These are phyloP conservation scores for Lunularia cruciata DNA, from an alignment of 225 moss, liverwort and hornwort species.

Conservation along the genomic window DNA sequence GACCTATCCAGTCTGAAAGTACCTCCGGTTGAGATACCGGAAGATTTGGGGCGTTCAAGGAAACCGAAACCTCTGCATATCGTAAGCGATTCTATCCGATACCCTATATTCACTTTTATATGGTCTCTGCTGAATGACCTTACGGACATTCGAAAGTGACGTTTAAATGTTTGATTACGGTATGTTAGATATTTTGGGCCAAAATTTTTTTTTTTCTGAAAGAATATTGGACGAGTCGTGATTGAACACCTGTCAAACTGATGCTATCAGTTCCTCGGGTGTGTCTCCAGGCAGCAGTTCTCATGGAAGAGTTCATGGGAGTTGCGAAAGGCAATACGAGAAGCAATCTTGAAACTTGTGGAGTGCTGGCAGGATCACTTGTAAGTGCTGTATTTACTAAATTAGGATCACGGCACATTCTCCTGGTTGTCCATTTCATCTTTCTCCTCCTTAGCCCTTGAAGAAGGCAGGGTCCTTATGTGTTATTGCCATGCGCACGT, in stretches of 20 bases:
- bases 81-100: constrained; percentile 43
- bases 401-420: not conserved
- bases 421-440: not conserved
- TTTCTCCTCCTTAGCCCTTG: not conserved
- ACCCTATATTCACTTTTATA: not conserved
- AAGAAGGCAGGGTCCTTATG: not conserved
- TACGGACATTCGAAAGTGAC: too few species aligned
- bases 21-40: constrained; percentile 58
- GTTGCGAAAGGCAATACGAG: constrained; percentile 71
- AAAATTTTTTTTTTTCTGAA: not conserved
- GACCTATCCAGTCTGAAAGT: constrained; percentile 61
- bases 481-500: not conserved
- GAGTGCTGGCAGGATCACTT: constrained; percentile 87
- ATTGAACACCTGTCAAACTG: not conserved
- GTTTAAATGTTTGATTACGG: too few species aligned
- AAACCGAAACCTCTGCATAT: constrained; percentile 82
- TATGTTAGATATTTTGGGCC: not conserved
- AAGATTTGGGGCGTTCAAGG: constrained; percentile 61
- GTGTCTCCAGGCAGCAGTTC: constrained; percentile 64
- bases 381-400: constrained; percentile 45
- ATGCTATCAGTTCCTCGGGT: not conserved
- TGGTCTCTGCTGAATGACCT: too few species aligned
- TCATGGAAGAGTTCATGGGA: constrained; percentile 93
- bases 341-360: constrained; percentile 94
- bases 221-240: not conserved